These are phyloP conservation scores for Trichoderma sp. DNA, from an alignment of 2,329 filamentous ascomycete species.

Conservation along the genomic window DNA sequence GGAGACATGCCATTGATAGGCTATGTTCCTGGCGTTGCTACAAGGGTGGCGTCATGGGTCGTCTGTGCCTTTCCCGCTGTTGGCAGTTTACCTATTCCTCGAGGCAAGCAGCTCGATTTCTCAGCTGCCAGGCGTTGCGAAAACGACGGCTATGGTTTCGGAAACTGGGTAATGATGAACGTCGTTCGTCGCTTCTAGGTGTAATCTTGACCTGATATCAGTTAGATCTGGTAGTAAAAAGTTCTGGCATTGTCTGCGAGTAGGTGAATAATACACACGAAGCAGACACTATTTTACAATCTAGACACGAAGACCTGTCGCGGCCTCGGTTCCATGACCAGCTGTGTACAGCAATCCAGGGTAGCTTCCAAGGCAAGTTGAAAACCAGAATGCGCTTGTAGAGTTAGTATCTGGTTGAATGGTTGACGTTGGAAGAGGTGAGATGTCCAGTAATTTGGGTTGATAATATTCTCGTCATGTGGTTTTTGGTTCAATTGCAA, in stretches of 20 bases:
- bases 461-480: neutral
- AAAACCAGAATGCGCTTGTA: neutral
- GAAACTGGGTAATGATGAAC: neutral
- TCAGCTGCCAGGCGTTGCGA: neutral
- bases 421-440: neutral
- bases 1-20: conserved; percentile 1
- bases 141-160: neutral
- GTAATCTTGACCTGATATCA: neutral
- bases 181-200: neutral
- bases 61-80: neutral
- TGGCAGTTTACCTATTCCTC: neutral
- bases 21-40: conserved; percentile 3
- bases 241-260: neutral
- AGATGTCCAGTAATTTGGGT: neutral
- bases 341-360: neutral
- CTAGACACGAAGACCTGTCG: neutral
- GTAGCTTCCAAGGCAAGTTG: neutral
- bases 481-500: neutral
- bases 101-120: neutral
- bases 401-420: neutral
- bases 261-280: neutral
- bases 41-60: neutral
- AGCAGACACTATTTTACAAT: neutral
- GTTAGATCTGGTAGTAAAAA: neutral
- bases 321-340: neutral